Conservation (phyloP, 805 yeast genomes). For the Wickerhamomyces chaumierensis region DNA sequence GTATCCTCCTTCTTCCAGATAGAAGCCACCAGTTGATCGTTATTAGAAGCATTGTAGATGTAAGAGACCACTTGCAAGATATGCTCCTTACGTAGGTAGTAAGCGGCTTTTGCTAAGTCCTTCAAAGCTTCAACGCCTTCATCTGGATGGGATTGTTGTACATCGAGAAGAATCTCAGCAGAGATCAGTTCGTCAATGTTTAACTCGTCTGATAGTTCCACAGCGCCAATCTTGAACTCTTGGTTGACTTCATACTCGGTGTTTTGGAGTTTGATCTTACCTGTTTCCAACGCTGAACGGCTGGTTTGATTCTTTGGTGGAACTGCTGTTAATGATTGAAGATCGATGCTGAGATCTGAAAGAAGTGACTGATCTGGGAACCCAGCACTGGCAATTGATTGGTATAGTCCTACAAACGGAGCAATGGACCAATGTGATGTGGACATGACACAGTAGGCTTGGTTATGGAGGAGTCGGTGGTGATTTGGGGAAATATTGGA, state of each 20-base stretch:
- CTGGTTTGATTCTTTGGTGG: slow-evolving; percentile 35
- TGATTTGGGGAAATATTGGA: no score
- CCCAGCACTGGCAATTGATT: slow-evolving; percentile 9
- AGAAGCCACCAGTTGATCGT: slow-evolving; percentile 17
- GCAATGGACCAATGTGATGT: slow-evolving; percentile 12
- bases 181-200: slow-evolving; percentile 67
- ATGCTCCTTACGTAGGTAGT: slow-evolving; percentile 57
- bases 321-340: slow-evolving; percentile 28
- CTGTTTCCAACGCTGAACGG: slow-evolving; percentile 33
- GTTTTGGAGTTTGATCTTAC: slow-evolving; percentile 36
- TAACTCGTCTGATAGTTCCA: slow-evolving; percentile 50
- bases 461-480: no score
- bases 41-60: slow-evolving; percentile 17
- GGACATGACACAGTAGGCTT: neutral
- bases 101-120: slow-evolving; percentile 62
- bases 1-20: slow-evolving; percentile 16
- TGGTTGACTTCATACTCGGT: slow-evolving; percentile 53
- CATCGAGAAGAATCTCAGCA: slow-evolving; percentile 45
- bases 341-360: slow-evolving; percentile 30
- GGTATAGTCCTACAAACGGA: slow-evolving; percentile 11
- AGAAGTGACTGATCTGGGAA: slow-evolving; percentile 7
- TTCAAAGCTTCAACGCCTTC: slow-evolving; percentile 27
- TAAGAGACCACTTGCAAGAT: slow-evolving; percentile 56
- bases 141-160: slow-evolving; percentile 27
- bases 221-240: slow-evolving; percentile 50